Conservation (phyloP, 225 moss, liverwort and hornwort genomes). For the Sphagnum tenellum region DNA sequence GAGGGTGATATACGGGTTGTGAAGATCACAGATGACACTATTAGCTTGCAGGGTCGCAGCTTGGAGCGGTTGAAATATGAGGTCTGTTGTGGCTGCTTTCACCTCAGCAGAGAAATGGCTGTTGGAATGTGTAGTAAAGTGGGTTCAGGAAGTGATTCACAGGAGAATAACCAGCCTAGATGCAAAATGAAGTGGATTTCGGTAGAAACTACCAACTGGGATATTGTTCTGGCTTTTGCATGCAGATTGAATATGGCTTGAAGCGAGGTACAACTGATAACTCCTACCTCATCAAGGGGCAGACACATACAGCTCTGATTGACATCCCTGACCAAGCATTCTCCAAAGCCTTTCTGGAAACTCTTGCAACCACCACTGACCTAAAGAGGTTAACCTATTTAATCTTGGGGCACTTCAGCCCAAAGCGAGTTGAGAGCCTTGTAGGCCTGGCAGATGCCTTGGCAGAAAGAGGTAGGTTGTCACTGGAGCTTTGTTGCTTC, state of each 20-base stretch:
- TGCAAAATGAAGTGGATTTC: too few relatives aligned
- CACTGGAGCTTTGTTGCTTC: background rate
- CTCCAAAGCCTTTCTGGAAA: constrained; percentile 51
- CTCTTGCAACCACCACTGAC: constrained; percentile 37
- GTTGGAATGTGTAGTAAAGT: background rate
- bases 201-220: too few relatives aligned
- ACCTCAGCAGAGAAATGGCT: background rate
- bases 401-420: constrained; percentile 75
- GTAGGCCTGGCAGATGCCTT: constrained; percentile 56
- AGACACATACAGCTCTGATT: constrained; percentile 44
- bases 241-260: constrained; percentile 82
- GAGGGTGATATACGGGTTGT: constrained; percentile 52
- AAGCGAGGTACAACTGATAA: constrained; percentile 92
- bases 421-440: constrained; percentile 78
- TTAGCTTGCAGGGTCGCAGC: constrained; percentile 49
- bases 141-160: background rate
- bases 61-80: constrained; percentile 52
- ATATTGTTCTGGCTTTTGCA: constrained; percentile 2
- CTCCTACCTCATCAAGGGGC: constrained; percentile 72
- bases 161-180: too few relatives aligned
- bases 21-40: constrained; percentile 57
- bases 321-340: constrained; percentile 79
- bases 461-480: constrained; percentile 36
- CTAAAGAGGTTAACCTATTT: constrained; percentile 56
- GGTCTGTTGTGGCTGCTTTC: constrained; percentile 10